Evolutionary conservation across 2,329 filamentous ascomycete species (phyloP), one percentile per base, ranked within the genome.

Genomic region (Epichloe elymi): DNA sequence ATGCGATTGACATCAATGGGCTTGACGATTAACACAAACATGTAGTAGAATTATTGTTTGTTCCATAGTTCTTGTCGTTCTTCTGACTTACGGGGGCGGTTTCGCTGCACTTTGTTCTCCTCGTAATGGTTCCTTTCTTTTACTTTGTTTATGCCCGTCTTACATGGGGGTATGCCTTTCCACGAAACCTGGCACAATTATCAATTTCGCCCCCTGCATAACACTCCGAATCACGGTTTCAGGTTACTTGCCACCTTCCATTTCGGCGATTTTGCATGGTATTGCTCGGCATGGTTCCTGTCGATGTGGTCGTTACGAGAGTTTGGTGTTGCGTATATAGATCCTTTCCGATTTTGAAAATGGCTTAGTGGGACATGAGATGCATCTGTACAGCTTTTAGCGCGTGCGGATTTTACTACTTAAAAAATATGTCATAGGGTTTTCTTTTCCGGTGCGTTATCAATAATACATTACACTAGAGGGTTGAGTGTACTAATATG

Each of bases 1-100:
- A 95, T 62, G 88, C 86, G 23, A 93, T 95, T 64, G 80, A 88
- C 61, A 75, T 89, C 57, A 86, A 93, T 66, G 82, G 71, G 56
- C 74, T 86, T 68, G 83, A 86, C 63, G 81, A 86, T 57, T 72
- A 67, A 41, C 19, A 8, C 12, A 35, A 33, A 19, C 1, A n/a
- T 20, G n/a, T 19, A 17, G 6, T 30, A 26, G 17, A 46, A 37
- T 46, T 4, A 46, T 11, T 37, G 12, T 36, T 19, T 36, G n/a
- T 30, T 11, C 3, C n/a, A 36, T 12, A 39, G 36, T 8, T 47
- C 19, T 39, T 30, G 19, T 39, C 20, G 1, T 17, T 30, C 15
- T 41, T 11, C 4, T 20, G 10, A 41, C 14, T 17, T 20, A 11
- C 4, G 17, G 10, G 15, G 17, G n/a, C 7, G 39, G 17, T 11